Evolutionary conservation across 768 basidiomycete genomes (phyloP).

Genomic region (Rhodosporidiobolus sp.): DNA sequence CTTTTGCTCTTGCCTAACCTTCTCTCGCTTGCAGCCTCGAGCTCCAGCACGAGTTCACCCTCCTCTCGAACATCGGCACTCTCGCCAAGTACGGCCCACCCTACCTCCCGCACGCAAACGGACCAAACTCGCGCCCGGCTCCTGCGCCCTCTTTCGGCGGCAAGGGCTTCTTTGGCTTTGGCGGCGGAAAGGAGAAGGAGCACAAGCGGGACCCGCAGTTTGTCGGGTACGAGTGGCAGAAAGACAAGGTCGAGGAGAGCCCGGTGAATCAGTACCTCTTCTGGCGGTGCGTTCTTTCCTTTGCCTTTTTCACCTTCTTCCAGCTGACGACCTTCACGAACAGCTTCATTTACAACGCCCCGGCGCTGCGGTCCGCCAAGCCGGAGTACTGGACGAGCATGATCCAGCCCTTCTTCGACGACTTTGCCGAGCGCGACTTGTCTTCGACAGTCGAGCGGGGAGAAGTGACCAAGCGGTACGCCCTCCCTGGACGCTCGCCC

Average conservation of each 20-base stretch:
- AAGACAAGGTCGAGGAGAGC: conserved; percentile 1
- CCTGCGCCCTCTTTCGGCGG: not conserved
- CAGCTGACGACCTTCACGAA: not conserved
- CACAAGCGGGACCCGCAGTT: conserved; percentile 11
- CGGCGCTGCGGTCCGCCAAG: conserved; percentile 24
- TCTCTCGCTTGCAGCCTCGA: conserved; percentile 14
- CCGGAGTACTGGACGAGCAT: conserved; percentile 29
- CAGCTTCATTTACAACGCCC: conserved; percentile 35
- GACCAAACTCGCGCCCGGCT: conserved; percentile 31
- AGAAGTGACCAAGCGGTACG: conserved; percentile 38
- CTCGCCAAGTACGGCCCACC: conserved; percentile 32
- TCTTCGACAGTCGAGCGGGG: conserved; percentile 28
- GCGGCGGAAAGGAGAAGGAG: not conserved
- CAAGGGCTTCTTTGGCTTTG: conserved; percentile 5
- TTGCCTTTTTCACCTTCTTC: not conserved
- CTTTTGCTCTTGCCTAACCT: no score
- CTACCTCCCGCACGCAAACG: conserved; percentile 29
- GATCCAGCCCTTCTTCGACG: conserved; percentile 36
- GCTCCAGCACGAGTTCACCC: conserved; percentile 31
- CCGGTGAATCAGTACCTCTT: conserved; percentile 32
- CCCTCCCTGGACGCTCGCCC: no score
- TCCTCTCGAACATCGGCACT: conserved; percentile 33
- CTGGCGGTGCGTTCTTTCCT: conserved; percentile 13
- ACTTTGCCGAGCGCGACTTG: conserved; percentile 36
- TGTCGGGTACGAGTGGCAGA: conserved; percentile 18